A percentile compares a stretch with the other conserved stretches of the same genome.
Evolutionary conservation across 352 stramenopile genomes (phyloP).

Genomic region (Globisporangium nunn): DNA sequence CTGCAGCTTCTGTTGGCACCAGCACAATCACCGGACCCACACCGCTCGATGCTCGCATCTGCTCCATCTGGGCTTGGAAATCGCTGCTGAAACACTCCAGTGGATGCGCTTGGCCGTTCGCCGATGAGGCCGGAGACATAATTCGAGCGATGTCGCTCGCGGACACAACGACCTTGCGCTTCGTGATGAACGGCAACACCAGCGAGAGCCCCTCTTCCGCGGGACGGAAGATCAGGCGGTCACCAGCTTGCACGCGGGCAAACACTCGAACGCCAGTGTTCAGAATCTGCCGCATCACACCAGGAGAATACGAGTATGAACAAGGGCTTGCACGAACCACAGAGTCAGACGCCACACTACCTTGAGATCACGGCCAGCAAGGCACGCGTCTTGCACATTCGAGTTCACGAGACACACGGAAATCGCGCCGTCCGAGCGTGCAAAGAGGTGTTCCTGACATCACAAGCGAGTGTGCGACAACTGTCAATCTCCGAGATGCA

Average conservation of each 20-base stretch:
- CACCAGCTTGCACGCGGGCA: constrained; percentile 45
- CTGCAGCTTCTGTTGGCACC: neutral
- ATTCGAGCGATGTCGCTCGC: constrained; percentile 19
- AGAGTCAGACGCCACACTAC: constrained; percentile 7
- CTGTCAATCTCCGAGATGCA: neutral
- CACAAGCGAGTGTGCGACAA: neutral
- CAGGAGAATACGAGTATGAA: neutral
- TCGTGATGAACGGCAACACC: constrained; percentile 77
- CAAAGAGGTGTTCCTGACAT: constrained; percentile 46
- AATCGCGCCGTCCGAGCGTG: constrained; percentile 52
- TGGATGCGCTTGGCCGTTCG: constrained; percentile 18
- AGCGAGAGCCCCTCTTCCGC: constrained; percentile 72
- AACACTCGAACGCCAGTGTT: constrained; percentile 88
- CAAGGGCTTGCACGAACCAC: neutral
- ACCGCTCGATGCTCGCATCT: constrained; percentile 26
- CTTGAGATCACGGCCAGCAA: constrained; percentile 45
- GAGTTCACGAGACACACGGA: constrained; percentile 60
- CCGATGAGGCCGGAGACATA: constrained; percentile 11
- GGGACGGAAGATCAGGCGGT: constrained; percentile 58
- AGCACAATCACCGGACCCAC: constrained; percentile 41
- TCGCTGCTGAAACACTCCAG: constrained; percentile 25
- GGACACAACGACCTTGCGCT: constrained; percentile 39
- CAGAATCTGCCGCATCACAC: constrained; percentile 36
- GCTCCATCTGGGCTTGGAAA: constrained; percentile 23
- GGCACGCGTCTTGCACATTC: constrained; percentile 39